phyloP scores from a whole-genome alignment of 495 filamentous ascomycete species.

The Corynascus novoguineensis region DNA sequence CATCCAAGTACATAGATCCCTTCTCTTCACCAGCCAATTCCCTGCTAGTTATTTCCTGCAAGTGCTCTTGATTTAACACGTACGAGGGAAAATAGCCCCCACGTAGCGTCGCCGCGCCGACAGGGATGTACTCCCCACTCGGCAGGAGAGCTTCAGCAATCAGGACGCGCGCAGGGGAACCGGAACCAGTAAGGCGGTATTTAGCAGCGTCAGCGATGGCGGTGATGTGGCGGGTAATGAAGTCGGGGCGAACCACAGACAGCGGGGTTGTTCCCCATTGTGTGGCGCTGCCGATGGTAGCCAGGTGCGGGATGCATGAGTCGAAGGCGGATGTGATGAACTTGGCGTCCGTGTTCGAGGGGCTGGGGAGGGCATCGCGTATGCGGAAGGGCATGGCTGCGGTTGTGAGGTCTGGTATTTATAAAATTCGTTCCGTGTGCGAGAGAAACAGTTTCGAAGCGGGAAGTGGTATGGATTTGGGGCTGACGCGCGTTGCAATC shows the following conservation, averaged over 20 bases:
- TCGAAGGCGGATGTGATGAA: slow-evolving; percentile 13
- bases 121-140: not conserved
- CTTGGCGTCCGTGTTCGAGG: slow-evolving; percentile 12
- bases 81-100: slow-evolving; percentile 8
- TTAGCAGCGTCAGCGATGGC: slow-evolving; percentile 10
- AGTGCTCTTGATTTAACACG: slow-evolving; percentile 8
- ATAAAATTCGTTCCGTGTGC: too few relatives aligned
- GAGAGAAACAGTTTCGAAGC: too few relatives aligned
- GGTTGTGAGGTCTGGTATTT: not conserved
- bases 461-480: too few relatives aligned
- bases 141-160: slow-evolving; percentile 8
- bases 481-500: too few relatives aligned
- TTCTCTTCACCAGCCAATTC: not conserved
- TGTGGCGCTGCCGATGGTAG: slow-evolving; percentile 16
- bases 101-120: slow-evolving; percentile 10
- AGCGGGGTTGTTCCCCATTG: slow-evolving; percentile 14
- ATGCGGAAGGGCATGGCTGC: slow-evolving; percentile 12
- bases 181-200: not conserved
- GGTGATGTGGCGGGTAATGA: slow-evolving; percentile 2
- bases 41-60: not conserved
- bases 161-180: slow-evolving; percentile 7
- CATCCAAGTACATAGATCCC: slow-evolving; percentile 13
- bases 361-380: slow-evolving; percentile 13
- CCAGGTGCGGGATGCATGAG: slow-evolving; percentile 15
- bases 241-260: slow-evolving; percentile 2